Conservation (phyloP, 345 rosid genomes). For the Diplotaxis tenuifolia region DNA sequence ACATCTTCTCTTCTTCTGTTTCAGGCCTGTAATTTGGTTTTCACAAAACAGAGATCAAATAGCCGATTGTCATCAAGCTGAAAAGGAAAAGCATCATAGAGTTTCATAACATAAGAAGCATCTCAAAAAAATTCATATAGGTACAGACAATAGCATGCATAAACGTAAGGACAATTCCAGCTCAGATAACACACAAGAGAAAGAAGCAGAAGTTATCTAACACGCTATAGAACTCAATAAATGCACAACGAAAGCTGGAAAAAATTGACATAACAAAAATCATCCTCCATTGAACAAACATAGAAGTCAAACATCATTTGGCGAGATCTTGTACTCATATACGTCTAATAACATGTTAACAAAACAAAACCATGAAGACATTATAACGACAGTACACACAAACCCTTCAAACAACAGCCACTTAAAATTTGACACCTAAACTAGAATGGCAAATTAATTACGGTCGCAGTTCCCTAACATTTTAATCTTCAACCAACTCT, state of each 20-base stretch:
- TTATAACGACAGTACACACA: not conserved
- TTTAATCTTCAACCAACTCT: not conserved
- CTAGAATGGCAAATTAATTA: not conserved
- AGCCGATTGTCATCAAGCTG: not conserved
- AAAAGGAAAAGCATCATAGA: not conserved
- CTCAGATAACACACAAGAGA: not conserved
- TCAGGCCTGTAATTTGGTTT: slow-evolving; percentile 55
- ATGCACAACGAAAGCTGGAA: not conserved
- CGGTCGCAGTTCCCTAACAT: not conserved
- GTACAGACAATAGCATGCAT: not conserved
- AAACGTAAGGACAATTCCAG: not conserved
- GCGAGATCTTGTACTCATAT: not conserved
- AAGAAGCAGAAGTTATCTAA: not conserved
- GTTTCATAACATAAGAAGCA: not conserved
- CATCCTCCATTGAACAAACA: not conserved
- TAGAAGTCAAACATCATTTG: not conserved
- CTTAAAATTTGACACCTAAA: not conserved
- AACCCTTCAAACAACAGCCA: not conserved
- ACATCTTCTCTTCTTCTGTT: slow-evolving; percentile 70
- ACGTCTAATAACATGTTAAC: not conserved
- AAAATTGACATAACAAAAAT: not conserved
- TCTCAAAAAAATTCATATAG: not conserved
- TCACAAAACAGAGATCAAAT: slow-evolving; percentile 17
- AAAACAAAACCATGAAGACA: not conserved
- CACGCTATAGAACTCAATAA: not conserved